These are phyloP conservation scores for Penicillium longicatenatum DNA, from an alignment of 495 filamentous ascomycete species.

Conservation along the genomic window DNA sequence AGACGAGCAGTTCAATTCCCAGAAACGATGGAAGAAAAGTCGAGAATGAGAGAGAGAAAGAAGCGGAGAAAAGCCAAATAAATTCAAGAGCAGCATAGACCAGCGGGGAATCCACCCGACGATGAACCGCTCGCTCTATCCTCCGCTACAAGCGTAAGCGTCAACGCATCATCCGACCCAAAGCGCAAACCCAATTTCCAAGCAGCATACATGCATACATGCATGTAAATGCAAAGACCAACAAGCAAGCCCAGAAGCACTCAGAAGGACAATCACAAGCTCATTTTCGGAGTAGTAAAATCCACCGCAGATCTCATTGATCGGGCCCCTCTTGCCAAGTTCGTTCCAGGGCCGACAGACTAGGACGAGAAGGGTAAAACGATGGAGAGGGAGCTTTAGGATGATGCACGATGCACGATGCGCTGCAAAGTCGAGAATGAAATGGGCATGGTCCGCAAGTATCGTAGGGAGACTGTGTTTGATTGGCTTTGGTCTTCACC, in stretches of 20 bases:
- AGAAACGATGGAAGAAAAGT: too few species aligned
- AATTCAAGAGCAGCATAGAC: too few species aligned
- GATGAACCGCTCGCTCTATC: too few species aligned
- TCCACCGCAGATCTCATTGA: constrained; percentile 1
- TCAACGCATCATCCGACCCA: background rate
- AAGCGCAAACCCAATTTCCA: background rate
- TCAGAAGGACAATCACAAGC: background rate
- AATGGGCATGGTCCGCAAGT: too few species aligned
- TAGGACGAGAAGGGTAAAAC: constrained; percentile 4
- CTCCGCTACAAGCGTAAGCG: background rate
- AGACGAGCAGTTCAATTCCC: too few species aligned
- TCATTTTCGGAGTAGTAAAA: constrained; percentile 1
- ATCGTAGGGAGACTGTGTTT: background rate
- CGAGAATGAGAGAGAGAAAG: too few species aligned
- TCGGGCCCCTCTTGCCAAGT: background rate
- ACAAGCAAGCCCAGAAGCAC: background rate
- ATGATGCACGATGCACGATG: background rate
- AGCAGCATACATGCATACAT: background rate
- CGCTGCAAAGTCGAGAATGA: too few species aligned
- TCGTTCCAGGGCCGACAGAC: background rate
- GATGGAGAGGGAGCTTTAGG: constrained; percentile 3
- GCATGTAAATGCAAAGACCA: background rate
- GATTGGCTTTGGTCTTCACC: background rate
- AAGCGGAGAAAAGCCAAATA: too few species aligned
- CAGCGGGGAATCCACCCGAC: too few species aligned